Conservation (phyloP, 2,329 filamentous ascomycete genomes). For the Xylaria sp. region DNA sequence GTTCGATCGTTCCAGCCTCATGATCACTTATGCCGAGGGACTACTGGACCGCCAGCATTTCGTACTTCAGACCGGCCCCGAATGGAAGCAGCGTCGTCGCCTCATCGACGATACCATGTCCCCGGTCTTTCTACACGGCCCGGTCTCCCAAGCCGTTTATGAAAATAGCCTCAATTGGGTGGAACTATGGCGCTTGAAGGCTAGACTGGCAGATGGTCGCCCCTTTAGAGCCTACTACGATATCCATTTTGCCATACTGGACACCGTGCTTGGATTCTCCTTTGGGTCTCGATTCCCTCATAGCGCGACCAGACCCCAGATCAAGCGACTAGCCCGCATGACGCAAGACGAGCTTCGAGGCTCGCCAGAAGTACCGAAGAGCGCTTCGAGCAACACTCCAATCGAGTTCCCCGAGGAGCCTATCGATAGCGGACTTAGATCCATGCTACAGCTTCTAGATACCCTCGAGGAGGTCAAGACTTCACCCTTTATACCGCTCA, state of each 20-base stretch:
- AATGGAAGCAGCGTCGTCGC: constrained; percentile 11
- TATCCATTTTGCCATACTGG: constrained; percentile 19
- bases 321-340: not conserved
- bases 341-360: not conserved
- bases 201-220: constrained; percentile 41
- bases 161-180: constrained; percentile 32
- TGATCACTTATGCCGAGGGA: constrained; percentile 8
- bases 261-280: constrained; percentile 24
- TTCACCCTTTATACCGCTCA: not conserved
- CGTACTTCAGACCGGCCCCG: constrained; percentile 2
- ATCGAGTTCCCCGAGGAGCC: constrained; percentile 6
- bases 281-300: constrained; percentile 17
- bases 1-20: constrained; percentile 12
- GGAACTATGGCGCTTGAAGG: constrained; percentile 39
- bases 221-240: constrained; percentile 33
- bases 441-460: constrained; percentile 10
- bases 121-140: constrained; percentile 3
- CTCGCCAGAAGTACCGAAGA: not conserved
- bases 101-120: constrained; percentile 16
- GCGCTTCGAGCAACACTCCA: not conserved
- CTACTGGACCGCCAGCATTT: constrained; percentile 12
- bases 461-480: constrained; percentile 4
- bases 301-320: constrained; percentile 3
- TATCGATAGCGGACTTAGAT: not conserved
- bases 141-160: not conserved